Base-by-base conservation (phyloP, 441 rosid genomes). In the Isatis lusitanica region DNA sequence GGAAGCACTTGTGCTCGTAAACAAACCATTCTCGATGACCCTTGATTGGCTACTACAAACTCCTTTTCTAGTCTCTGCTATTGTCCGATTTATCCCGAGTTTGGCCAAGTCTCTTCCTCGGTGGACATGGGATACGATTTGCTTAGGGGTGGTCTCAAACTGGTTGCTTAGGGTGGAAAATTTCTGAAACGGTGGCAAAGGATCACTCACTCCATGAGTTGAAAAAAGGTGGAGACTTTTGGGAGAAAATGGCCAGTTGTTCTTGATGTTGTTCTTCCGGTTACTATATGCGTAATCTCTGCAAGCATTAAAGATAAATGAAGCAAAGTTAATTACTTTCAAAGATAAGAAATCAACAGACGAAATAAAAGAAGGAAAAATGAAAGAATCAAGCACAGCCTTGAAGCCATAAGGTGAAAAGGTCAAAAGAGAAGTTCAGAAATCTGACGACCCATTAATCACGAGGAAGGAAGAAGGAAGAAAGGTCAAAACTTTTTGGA, bases 171-270 rank as follows among this genome's bases (percentile, higher is more conserved):
- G 81, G 5, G 79, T 50, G 62, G 80, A 82, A 65, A 69, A 67
- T 66, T 66, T 52, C 79, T 84, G 87, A 85, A 95, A 91, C 17
- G 98, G 96, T 66, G 98, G 98, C 73, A 95, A 83, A 15, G 89
- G 85, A 69, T 88, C 94, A 73, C 84, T 85, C 84, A 93, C 83
- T 59, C 97, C 99, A 87, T 95, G 89, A 63, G 87, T 86, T 81
- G 87, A 74, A 71, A 91, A 88, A 87, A 91, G 90, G 44, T 88
- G 89, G 79, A 95, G 84, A 63, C 80, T 91, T 70, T 85, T 82
- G 63, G 33, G 24, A 24, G 99, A 95, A 75, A 95, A 93, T n/a
- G 99, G 99, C 99, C 99, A 95, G 63, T 82, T 95, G 74, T 83
- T 83, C 79, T 86, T 80, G 84, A 91, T 86, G 81, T 88, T 92